Evolutionary conservation across 768 basidiomycete species (phyloP).

Genomic region (Rhodotorula graminis): DNA sequence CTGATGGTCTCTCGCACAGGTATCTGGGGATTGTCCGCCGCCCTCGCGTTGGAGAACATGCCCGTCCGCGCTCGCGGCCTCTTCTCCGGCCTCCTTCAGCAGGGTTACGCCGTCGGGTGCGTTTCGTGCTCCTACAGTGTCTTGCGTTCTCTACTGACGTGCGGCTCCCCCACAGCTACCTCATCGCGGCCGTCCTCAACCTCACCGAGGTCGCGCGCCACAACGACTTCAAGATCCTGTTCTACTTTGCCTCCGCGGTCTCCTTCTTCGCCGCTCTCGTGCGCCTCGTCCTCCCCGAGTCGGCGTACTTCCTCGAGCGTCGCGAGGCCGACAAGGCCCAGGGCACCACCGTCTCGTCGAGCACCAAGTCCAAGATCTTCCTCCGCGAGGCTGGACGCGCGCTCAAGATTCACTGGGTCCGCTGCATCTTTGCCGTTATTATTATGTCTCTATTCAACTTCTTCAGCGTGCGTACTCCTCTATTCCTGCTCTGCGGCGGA

Average conservation of each 20-base stretch:
- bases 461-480: slow-evolving; percentile 47
- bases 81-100: slow-evolving; percentile 75
- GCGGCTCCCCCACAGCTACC: slow-evolving; percentile 53
- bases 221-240: slow-evolving; percentile 43
- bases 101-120: slow-evolving; percentile 49
- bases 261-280: slow-evolving; percentile 60
- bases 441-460: slow-evolving; percentile 47
- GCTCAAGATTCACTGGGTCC: slow-evolving; percentile 65
- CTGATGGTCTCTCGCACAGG: not conserved
- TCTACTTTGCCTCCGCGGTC: slow-evolving; percentile 21
- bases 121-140: not conserved
- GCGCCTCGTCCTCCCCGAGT: slow-evolving; percentile 69
- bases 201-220: slow-evolving; percentile 50
- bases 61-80: slow-evolving; percentile 65
- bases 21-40: slow-evolving; percentile 2
- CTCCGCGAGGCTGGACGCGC: slow-evolving; percentile 62
- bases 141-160: not conserved
- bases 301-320: slow-evolving; percentile 58
- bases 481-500: no score
- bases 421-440: slow-evolving; percentile 66
- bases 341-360: slow-evolving; percentile 45
- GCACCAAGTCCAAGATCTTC: slow-evolving; percentile 61
- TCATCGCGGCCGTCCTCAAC: slow-evolving; percentile 78
- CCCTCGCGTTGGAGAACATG: slow-evolving; percentile 30
- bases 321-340: slow-evolving; percentile 50